Evolutionary conservation across 805 yeast genomes (phyloP), one percentile per base, ranked within the genome.

Genomic region (Zygosaccharomyces lentus): DNA sequence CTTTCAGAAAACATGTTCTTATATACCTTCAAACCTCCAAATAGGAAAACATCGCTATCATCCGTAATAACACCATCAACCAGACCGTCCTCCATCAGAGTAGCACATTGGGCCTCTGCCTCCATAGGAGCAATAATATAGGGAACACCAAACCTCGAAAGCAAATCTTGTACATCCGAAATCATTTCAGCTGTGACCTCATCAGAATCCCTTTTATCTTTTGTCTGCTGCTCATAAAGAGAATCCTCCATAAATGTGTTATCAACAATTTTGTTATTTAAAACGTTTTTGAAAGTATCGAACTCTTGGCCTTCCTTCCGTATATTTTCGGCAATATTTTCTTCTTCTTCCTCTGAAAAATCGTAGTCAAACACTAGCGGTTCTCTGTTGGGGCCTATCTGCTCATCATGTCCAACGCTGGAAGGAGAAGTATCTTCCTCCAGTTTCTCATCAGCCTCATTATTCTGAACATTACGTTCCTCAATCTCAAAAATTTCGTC

Each of bases 51-150:
- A 75, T 93, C 99, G 54, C 96, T 87, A 70, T 93, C 99, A 67
- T 93, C 99, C 0, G 99, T 93, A 19, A 93, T 82, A 5, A 93
- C 84, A 0, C 99, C 99, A 65, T 93, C 98, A 3, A 91, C 96
- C 15, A 93, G 69, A 0, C 76, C 78, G 17, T 89, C 64, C n/a
- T 65, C 59, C 32, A 80, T 65, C 6, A 93, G 67, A 53, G 84
- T 87, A 0, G 96, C 96, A 68, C 99, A 93, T 59, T 93, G 99
- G 0, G 99, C 98, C 68, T 93, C 99, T 1, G 99, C 99, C 66
- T 93, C 99, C 90, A 88, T 88, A 1, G 99, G 99, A 0, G 99
- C 97, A 0, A 96, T 87, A 8, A 93, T 76, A 54, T 80, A 93
- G 0, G 99, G 99, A 4, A 93, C 85, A 1, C 99, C 99, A 71